Evolutionary conservation across 257 asterid genomes (phyloP).

Genomic region (Nicotiana tabacum): DNA sequence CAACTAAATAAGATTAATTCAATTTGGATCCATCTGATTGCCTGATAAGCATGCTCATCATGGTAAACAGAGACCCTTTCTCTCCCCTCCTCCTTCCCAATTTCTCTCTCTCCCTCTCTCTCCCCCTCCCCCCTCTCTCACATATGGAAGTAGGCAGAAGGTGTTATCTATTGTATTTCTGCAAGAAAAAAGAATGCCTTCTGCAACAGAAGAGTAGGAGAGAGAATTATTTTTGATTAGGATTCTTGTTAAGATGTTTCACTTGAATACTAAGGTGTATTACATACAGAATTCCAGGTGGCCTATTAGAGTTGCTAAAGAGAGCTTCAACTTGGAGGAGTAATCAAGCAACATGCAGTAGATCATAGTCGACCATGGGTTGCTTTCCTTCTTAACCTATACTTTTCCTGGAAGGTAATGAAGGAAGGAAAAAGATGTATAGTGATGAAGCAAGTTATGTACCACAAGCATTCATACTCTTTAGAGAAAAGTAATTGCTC

Average conservation of each 20-base stretch:
- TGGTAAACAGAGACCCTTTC: neutral
- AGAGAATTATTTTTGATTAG: neutral
- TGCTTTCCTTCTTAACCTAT: neutral
- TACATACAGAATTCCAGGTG: neutral
- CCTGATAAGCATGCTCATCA: neutral
- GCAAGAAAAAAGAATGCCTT: neutral
- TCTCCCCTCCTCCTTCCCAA: no score
- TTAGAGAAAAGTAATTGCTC: neutral
- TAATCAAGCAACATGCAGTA: neutral
- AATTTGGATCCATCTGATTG: neutral
- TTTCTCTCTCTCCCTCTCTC: neutral
- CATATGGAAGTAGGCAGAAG: neutral
- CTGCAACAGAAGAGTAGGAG: neutral
- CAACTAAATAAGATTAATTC: neutral
- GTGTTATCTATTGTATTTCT: neutral
- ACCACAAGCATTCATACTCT: neutral
- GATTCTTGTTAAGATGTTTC: neutral
- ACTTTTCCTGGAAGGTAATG: neutral
- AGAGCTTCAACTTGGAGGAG: conserved; percentile 57
- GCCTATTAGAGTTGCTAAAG: conserved; percentile 15
- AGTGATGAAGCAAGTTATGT: neutral
- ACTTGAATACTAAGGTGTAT: neutral
- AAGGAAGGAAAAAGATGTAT: neutral
- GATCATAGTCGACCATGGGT: neutral
- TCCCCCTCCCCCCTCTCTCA: no score